Conservation (phyloP, 176 grass and related monocot genomes). For the Oryza rufipogon region DNA sequence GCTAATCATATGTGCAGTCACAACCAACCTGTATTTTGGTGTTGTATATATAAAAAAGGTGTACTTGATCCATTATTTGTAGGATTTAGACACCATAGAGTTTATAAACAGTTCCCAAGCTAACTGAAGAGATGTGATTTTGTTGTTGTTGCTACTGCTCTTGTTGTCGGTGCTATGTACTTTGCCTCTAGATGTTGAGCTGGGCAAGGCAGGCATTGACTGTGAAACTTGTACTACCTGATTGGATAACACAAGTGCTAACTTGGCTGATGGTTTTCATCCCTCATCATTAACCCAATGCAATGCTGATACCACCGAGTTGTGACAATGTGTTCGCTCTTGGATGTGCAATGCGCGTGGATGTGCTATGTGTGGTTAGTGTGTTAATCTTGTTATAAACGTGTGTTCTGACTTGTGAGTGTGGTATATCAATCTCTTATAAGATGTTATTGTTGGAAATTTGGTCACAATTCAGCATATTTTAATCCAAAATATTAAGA, state of each 20-base stretch:
- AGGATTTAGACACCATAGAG: conserved; percentile 71
- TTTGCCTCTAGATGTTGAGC: conserved; percentile 41
- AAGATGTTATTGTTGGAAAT: no score
- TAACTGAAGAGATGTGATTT: conserved; percentile 52
- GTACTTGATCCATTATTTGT: conserved; percentile 92
- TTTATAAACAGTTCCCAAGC: conserved; percentile 47
- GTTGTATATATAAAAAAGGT: conserved; percentile 74
- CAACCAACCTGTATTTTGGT: conserved; percentile 44
- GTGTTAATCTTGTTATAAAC: no score
- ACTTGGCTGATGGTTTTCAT: conserved; percentile 33
- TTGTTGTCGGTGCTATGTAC: not conserved
- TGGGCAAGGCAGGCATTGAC: conserved; percentile 8
- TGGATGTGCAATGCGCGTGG: no score
- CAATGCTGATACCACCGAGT: not conserved
- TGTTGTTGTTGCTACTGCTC: conserved; percentile 24
- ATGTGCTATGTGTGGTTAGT: no score
- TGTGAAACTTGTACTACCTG: conserved; percentile 46
- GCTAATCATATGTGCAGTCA: conserved; percentile 59
- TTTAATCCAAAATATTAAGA: no score
- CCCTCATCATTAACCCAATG: conserved; percentile 4
- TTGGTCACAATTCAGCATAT: no score
- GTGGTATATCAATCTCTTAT: no score
- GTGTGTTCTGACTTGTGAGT: no score
- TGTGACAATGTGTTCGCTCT: not conserved
- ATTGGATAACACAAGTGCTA: conserved; percentile 32